Base-by-base conservation (phyloP, 2,329 filamentous ascomycete species). In the Ophiostoma montium region DNA sequence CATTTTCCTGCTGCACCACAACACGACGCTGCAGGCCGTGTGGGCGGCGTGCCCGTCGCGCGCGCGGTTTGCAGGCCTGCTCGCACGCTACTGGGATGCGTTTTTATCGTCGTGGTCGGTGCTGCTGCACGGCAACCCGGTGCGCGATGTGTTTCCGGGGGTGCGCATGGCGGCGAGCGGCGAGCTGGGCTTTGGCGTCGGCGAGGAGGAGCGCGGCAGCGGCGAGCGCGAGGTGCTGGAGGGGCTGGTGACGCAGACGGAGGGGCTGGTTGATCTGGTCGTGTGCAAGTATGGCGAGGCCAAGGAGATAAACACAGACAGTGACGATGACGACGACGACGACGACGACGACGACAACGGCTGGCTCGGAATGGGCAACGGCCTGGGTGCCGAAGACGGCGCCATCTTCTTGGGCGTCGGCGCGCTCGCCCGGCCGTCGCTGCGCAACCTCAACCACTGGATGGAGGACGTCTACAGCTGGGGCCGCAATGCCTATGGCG, bases 151-250 rank as follows among this genome's bases (percentile, higher is more conserved):
- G 5, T 88, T 87, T 59, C 79, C 82, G 11, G 88, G 86, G 6
- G 79, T 95, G 60, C 95, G 94, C 63, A 72, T 98, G 31, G 86
- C 89, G 12, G 86, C 84, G 7, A 88, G 86, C 32, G 90, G 92
- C 16, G 90, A 96, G 65, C 75, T 96, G 23, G 92, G 92, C 15
- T 78, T 95, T 42, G 92, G 92, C 0, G 92, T 96, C 1, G 92
- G 92, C 16, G 92, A 96, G 62, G 92, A 96, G 67, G 86, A 95
- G 49, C 83, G 88, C 62, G 90, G 90, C 5, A 95, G 90, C 61
- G 88, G 88, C 31, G 90, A 96, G 67, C 75, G 90, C 58, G 90
- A 94, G 58, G 90, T 96, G 0, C 70, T 98, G 1, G 90, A 96
- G 63, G 87, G 87, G n/a, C 78, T 95, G 53, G 79, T 87, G 1